A percentile compares a stretch with the other conserved stretches of the same genome.
Evolutionary conservation across 805 yeast genomes (phyloP).

Genomic region (Candida maltosa): DNA sequence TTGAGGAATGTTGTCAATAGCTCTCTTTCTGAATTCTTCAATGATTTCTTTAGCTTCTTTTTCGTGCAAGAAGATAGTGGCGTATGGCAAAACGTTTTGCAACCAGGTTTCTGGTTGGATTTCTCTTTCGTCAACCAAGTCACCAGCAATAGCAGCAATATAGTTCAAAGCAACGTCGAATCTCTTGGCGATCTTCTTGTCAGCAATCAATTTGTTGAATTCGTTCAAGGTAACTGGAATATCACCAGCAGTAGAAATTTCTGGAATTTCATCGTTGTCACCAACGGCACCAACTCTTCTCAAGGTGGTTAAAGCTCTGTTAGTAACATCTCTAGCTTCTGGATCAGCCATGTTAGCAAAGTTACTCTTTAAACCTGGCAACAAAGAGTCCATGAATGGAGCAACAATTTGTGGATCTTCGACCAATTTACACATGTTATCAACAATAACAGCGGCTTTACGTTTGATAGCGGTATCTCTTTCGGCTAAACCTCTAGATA

Average conservation of each 20-base stretch:
- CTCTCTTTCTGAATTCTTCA: conserved; percentile 92
- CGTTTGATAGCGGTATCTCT: conserved; percentile 99
- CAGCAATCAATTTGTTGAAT: conserved; percentile 69
- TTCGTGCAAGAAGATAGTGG: conserved; percentile 94
- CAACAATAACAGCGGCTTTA: conserved; percentile 98
- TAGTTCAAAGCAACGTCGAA: conserved; percentile 75
- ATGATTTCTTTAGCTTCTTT: conserved; percentile 79
- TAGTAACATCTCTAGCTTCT: conserved; percentile 98
- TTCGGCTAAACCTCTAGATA: conserved; percentile 99
- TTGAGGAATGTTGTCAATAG: conserved; percentile 96
- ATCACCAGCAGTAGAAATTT: conserved; percentile 99
- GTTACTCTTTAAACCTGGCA: conserved; percentile 95
- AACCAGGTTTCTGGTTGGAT: conserved; percentile 92
- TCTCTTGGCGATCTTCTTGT: conserved; percentile 67
- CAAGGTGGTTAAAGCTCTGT: conserved; percentile 94
- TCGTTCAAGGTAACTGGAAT: conserved; percentile 79
- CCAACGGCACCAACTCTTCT: conserved; percentile 98
- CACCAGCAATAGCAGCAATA: conserved; percentile 97
- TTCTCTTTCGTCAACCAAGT: conserved; percentile 93
- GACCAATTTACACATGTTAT: conserved; percentile 99
- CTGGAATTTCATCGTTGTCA: conserved; percentile 88
- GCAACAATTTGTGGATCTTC: conserved; percentile 99
- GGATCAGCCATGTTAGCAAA: conserved; percentile 98
- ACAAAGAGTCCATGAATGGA: conserved; percentile 93
- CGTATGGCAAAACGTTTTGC: conserved; percentile 84